Evolutionary conservation across 257 asterid genomes (phyloP).

Genomic region (Plantago ovata): DNA sequence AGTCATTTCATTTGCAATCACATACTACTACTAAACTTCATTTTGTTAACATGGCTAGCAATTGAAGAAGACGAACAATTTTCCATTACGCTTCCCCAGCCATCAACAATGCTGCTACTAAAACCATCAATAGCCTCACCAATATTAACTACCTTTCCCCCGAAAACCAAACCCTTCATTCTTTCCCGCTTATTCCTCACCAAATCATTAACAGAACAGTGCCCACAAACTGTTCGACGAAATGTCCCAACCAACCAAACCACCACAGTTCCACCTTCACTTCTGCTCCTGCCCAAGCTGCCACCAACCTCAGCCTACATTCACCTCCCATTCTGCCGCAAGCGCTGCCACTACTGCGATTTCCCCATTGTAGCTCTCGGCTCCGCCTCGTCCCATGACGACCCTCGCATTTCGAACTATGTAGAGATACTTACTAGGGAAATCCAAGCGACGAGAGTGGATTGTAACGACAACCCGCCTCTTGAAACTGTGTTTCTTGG

Average conservation of each 20-base stretch:
- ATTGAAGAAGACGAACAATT: neutral
- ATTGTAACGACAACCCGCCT: constrained; percentile 43
- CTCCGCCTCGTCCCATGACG: constrained; percentile 37
- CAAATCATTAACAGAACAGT: constrained; percentile 14
- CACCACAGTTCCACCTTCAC: constrained; percentile 12
- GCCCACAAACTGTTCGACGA: constrained; percentile 65
- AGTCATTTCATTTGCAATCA: no score
- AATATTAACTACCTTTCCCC: constrained; percentile 30
- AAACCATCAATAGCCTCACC: constrained; percentile 49
- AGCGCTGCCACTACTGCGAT: constrained; percentile 95
- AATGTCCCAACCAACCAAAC: constrained; percentile 42
- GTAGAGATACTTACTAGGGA: constrained; percentile 63
- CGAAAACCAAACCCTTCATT: constrained; percentile 20
- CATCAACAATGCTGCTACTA: constrained; percentile 30
- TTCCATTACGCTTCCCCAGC: neutral
- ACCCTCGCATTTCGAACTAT: constrained; percentile 69
- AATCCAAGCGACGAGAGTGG: constrained; percentile 49
- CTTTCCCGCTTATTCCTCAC: neutral
- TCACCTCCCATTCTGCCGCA: constrained; percentile 98
- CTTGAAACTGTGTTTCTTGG: constrained; percentile 89
- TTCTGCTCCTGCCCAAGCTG: constrained; percentile 34
- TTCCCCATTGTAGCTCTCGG: constrained; percentile 93
- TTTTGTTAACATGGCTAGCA: neutral
- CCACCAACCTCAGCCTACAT: constrained; percentile 85
- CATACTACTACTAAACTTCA: no score